phyloP scores from a whole-genome alignment of 495 filamentous ascomycete species.

The Tuber calosporum region DNA sequence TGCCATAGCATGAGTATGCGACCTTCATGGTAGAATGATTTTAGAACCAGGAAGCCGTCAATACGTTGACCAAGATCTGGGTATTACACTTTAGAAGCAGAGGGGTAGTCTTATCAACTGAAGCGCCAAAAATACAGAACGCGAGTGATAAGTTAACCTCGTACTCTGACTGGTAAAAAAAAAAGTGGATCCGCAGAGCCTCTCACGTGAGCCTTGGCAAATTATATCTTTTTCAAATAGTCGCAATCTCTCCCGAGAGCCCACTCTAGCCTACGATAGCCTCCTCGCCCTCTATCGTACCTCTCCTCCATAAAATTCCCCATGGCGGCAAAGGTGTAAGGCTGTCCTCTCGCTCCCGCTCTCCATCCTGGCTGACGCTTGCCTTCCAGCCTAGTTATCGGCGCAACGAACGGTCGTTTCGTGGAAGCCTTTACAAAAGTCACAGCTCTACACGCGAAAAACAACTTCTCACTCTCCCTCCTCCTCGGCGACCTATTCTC shows the following conservation, averaged over 20 bases:
- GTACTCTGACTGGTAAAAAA: not conserved
- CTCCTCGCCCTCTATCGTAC: not conserved
- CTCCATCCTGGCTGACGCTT: slow-evolving; percentile 40
- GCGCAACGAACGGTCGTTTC: slow-evolving; percentile 68
- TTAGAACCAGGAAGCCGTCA: not conserved
- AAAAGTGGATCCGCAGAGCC: not conserved
- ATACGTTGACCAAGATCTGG: no score
- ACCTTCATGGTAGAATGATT: not conserved
- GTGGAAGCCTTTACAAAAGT: slow-evolving; percentile 68
- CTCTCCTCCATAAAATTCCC: not conserved
- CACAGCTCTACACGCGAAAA: slow-evolving; percentile 69
- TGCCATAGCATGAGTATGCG: no score
- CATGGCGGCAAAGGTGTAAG: slow-evolving; percentile 69
- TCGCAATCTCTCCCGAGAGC: not conserved
- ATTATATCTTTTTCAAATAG: no score
- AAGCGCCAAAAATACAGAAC: not conserved
- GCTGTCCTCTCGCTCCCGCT: slow-evolving; percentile 12
- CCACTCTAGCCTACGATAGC: not conserved
- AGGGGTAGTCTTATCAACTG: not conserved
- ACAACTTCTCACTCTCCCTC: slow-evolving; percentile 75
- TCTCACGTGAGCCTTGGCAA: not conserved
- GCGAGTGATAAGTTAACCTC: not conserved
- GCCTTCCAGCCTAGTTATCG: slow-evolving; percentile 64
- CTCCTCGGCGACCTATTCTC: slow-evolving; percentile 75
- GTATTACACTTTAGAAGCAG: not conserved